Base-by-base conservation (phyloP, 169 alveolate genomes). In the Neospora caninum region DNA sequence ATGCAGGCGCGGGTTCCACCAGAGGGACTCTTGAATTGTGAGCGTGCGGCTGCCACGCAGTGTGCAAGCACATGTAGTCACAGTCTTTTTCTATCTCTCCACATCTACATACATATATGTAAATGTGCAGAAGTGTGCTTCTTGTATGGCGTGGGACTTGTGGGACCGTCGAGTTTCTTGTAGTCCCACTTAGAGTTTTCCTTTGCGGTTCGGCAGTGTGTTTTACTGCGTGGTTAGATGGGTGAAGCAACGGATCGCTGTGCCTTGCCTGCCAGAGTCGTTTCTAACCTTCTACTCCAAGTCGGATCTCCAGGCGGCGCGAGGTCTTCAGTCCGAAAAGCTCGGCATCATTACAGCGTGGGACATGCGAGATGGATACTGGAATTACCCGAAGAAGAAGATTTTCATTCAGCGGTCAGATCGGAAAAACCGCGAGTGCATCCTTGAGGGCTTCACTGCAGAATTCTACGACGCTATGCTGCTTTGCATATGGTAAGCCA, bases 311-410 rank as follows among this genome's bases (percentile, higher is more conserved):
- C 93, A 89, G 31, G 93, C 93, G 20, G 93, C 93, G 27, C 87
- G 93, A 25, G 93, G 93, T 27, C 70, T 89, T 42, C 36, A 49
- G 42, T 67, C 93, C 25, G 93, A 89, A 67, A 67, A 70, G 29
- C 58, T 89, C 38, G 93, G 93, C 34, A 34, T 82, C 31, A 67
- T 89, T 27, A 89, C 87, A 27, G 93, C 93, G 49, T 89, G 93
- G 93, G 93, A 89, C 49, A n/a, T 89, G 88, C 70, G 86, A n/a
- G 93, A 89, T 41, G 93, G 93, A 42, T 82, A 89, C 88, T 89
- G 93, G 93, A 89, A 49, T 36, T 89, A 89, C 58, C 58, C 93
- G 29, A 89, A 89, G 88, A 49, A 80, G 38, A 89, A 89, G 54
- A 67, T 89, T 67, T 89, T 89, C 70, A 43, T 89, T 16, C 34